A percentile compares a stretch with the other conserved stretches of the same genome.
phyloP scores from a whole-genome alignment of 2,329 filamentous ascomycete species.

The Claviceps sorghi region DNA sequence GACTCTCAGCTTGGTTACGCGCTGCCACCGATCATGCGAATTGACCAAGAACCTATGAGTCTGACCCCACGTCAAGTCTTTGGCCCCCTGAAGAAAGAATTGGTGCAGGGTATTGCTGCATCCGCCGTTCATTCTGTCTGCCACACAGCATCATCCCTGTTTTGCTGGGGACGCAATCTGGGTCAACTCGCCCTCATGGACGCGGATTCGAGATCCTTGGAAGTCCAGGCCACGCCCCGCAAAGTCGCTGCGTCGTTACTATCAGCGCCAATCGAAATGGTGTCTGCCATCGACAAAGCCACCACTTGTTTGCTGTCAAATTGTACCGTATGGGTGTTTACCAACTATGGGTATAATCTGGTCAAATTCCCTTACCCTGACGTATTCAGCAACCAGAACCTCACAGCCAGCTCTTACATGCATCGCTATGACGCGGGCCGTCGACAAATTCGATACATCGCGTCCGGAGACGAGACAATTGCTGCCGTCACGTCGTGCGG shows the following conservation, averaged over 20 bases:
- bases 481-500: conserved; percentile 73
- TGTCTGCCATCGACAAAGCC: conserved; percentile 79
- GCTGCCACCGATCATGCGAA: conserved; percentile 48
- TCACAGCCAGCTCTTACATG: conserved; percentile 43
- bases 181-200: conserved; percentile 91
- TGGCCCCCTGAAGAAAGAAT: conserved; percentile 76
- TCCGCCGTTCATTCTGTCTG: conserved; percentile 86
- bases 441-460: conserved; percentile 61
- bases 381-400: conserved; percentile 53
- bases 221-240: conserved; percentile 66
- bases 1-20: conserved; percentile 77
- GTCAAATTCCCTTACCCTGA: conserved; percentile 66
- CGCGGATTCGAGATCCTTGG: conserved; percentile 81
- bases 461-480: conserved; percentile 79
- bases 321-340: conserved; percentile 83
- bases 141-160: conserved; percentile 66
- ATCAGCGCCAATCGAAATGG: conserved; percentile 55
- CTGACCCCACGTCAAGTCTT: conserved; percentile 76
- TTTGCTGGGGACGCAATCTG: conserved; percentile 89
- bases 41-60: conserved; percentile 75
- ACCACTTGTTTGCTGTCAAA: conserved; percentile 77
- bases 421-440: conserved; percentile 42
- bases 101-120: conserved; percentile 67
- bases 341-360: conserved; percentile 90
- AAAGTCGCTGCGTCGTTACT: conserved; percentile 72